Evolutionary conservation across 106 monocot genomes (phyloP).

Genomic region (Agapanthus africanus): DNA sequence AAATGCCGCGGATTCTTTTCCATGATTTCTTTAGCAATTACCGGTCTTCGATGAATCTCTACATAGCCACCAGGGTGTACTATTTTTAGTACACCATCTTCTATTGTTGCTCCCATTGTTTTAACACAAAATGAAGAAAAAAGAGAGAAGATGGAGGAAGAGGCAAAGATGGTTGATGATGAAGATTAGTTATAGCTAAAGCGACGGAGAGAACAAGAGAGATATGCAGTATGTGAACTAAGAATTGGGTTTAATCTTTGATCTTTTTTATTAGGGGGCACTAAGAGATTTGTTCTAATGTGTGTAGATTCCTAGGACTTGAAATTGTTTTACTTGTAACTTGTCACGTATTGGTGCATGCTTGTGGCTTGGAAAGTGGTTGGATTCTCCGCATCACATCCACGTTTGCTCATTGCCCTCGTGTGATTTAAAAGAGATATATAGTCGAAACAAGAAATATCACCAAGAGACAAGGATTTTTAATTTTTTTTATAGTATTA

Average conservation of each 20-base stretch:
- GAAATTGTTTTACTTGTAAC: no score
- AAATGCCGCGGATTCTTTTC: conserved; percentile 16
- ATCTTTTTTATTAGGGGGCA: neutral
- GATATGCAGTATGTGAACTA: neutral
- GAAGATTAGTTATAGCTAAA: neutral
- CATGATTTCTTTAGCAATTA: conserved; percentile 13
- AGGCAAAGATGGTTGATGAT: neutral
- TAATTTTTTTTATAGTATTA: no score
- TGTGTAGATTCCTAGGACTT: neutral
- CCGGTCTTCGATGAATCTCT: conserved; percentile 14
- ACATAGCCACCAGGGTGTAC: conserved; percentile 24
- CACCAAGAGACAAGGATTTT: no score
- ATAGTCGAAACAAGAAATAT: no score
- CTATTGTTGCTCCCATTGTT: neutral
- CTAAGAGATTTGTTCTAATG: neutral
- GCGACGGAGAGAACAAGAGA: neutral
- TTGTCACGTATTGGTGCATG: no score
- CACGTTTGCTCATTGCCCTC: no score
- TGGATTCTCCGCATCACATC: no score
- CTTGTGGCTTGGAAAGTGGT: no score
- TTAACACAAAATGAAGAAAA: neutral
- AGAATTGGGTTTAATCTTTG: neutral
- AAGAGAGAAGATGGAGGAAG: neutral
- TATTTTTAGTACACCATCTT: conserved; percentile 18
- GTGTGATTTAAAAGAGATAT: no score